These are phyloP conservation scores for Naumovozyma dairenensis DNA, from an alignment of 805 yeast species.

Conservation along the genomic window DNA sequence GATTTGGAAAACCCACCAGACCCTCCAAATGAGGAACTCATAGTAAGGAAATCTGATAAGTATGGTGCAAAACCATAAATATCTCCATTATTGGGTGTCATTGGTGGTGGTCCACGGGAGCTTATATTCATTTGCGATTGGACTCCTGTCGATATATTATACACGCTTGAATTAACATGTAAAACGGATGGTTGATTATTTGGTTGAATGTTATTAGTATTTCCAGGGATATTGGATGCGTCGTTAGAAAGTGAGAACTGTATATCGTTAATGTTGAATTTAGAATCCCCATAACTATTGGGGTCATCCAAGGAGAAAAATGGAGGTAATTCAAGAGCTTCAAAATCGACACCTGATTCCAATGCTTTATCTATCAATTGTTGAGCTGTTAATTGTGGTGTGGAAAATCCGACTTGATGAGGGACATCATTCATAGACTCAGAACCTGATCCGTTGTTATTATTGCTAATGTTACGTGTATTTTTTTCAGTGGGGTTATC, in stretches of 20 bases:
- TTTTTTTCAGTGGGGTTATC: slow-evolving; percentile 1
- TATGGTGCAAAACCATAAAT: slow-evolving; percentile 24
- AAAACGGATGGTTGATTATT: background rate
- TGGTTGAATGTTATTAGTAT: background rate
- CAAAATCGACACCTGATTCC: slow-evolving; percentile 22
- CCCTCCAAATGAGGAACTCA: slow-evolving; percentile 35
- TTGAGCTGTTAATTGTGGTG: slow-evolving; percentile 60
- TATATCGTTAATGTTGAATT: background rate
- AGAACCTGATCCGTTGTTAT: slow-evolving; percentile 8
- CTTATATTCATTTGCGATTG: background rate
- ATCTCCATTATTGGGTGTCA: background rate
- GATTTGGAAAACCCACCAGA: slow-evolving; percentile 29
- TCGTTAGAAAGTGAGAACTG: background rate
- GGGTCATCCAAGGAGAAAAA: slow-evolving; percentile 16
- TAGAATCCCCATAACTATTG: background rate
- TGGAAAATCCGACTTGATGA: slow-evolving; percentile 66
- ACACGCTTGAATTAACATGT: background rate
- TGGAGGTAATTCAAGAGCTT: slow-evolving; percentile 20
- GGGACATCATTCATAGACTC: slow-evolving; percentile 33
- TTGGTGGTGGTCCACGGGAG: background rate
- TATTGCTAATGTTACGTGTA: slow-evolving; percentile 2
- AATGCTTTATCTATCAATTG: slow-evolving; percentile 31
- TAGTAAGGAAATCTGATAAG: slow-evolving; percentile 32
- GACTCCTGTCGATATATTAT: too few relatives aligned
- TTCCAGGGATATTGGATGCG: background rate